Evolutionary conservation across 148 eudicot species (phyloP).

Genomic region (Spergularia marina): DNA sequence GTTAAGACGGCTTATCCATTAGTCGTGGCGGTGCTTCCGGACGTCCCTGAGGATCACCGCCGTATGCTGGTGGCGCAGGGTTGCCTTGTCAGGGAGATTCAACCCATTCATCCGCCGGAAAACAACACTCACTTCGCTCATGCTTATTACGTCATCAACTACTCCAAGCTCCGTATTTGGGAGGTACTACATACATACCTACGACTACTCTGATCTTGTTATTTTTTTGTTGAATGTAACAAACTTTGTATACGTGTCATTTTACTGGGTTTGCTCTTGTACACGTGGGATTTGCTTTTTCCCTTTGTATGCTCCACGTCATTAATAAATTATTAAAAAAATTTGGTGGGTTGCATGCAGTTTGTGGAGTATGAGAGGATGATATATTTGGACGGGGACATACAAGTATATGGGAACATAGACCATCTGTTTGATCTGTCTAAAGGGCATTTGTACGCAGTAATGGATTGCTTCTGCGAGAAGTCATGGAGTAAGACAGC

Average conservation of each 20-base stretch:
- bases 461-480: conserved; percentile 47
- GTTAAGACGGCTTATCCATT: conserved; percentile 44
- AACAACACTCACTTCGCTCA: conserved; percentile 37
- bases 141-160: conserved; percentile 44
- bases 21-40: conserved; percentile 54
- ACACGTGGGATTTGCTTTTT: not conserved
- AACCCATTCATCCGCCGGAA: conserved; percentile 51
- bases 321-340: too few species aligned
- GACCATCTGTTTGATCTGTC: conserved; percentile 46
- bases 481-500: conserved; percentile 40
- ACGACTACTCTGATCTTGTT: not conserved
- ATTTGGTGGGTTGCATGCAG: conserved; percentile 26
- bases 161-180: conserved; percentile 59
- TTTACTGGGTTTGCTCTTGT: not conserved
- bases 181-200: conserved; percentile 44
- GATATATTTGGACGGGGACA: conserved; percentile 47
- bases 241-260: not conserved
- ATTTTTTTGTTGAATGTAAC: not conserved
- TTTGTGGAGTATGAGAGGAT: conserved; percentile 45
- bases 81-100: conserved; percentile 47
- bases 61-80: conserved; percentile 37
- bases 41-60: conserved; percentile 62
- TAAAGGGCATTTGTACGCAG: conserved; percentile 43
- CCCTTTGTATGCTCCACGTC: too few species aligned
- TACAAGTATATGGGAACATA: conserved; percentile 43